A percentile compares a stretch with the other conserved stretches of the same genome.
Evolutionary conservation across 2,329 filamentous ascomycete genomes (phyloP).

Genomic region (Microdochium nivale): DNA sequence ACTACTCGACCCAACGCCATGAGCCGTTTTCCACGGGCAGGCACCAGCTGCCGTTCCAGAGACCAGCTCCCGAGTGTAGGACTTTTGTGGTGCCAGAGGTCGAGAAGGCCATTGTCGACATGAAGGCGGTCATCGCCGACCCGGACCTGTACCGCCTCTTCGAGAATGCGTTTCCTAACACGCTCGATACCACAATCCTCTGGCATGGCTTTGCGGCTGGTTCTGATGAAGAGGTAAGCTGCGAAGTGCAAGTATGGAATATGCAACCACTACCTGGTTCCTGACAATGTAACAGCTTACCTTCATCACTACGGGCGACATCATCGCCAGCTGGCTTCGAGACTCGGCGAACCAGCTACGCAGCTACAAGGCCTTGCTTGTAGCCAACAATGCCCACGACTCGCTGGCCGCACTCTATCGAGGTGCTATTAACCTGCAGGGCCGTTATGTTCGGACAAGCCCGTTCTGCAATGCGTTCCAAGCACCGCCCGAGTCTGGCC

Average conservation of each 20-base stretch:
- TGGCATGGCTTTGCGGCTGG: constrained; percentile 60
- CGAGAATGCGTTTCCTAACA: constrained; percentile 77
- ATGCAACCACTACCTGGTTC: neutral
- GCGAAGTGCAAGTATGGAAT: neutral
- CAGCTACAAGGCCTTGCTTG: constrained; percentile 55
- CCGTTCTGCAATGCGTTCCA: constrained; percentile 92
- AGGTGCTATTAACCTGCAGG: constrained; percentile 64
- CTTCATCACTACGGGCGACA: constrained; percentile 78
- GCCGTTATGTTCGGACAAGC: constrained; percentile 55
- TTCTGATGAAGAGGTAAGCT: constrained; percentile 15
- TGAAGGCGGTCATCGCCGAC: constrained; percentile 31
- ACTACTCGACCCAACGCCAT: constrained; percentile 18
- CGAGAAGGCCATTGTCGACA: constrained; percentile 53
- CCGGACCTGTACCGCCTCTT: constrained; percentile 70
- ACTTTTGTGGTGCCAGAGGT: constrained; percentile 64
- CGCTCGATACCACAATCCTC: constrained; percentile 70
- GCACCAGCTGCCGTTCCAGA: constrained; percentile 24
- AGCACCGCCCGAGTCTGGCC: constrained; percentile 66
- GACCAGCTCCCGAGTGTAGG: constrained; percentile 59
- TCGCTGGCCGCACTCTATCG: constrained; percentile 61
- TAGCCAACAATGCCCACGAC: constrained; percentile 40
- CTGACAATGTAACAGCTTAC: constrained; percentile 49
- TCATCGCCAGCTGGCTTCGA: constrained; percentile 81
- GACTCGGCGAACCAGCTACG: constrained; percentile 73
- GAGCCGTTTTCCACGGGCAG: constrained; percentile 20